Percentiles rank a stretch among this genome's conserved stretches.
These are phyloP conservation scores for Tolypocladium ovalisporum DNA, from an alignment of 2,329 filamentous ascomycete species.

Conservation along the genomic window DNA sequence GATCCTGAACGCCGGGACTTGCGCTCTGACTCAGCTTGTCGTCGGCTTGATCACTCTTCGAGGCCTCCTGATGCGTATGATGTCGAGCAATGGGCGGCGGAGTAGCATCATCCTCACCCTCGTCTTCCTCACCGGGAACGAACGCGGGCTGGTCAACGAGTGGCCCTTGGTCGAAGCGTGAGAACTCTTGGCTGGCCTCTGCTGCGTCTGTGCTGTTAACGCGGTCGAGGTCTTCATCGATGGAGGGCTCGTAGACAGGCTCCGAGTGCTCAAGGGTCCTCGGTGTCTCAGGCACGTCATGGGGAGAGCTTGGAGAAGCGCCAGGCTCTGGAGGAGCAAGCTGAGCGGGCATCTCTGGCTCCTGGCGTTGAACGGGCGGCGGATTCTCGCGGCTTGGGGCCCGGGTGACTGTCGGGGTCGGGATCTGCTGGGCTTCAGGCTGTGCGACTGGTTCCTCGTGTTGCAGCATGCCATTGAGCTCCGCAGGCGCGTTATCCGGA, in stretches of 20 bases:
- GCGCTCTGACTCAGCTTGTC: slow-evolving; percentile 23
- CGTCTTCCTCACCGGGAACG: slow-evolving; percentile 41
- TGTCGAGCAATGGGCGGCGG: slow-evolving; percentile 42
- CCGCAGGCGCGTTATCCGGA: slow-evolving; percentile 40
- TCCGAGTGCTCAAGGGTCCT: slow-evolving; percentile 4
- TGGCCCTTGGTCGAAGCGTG: slow-evolving; percentile 79
- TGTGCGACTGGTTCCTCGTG: slow-evolving; percentile 19
- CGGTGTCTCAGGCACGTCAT: not conserved
- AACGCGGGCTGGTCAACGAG: slow-evolving; percentile 80
- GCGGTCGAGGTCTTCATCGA: slow-evolving; percentile 38
- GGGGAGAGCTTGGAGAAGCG: not conserved
- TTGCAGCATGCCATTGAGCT: slow-evolving; percentile 40
- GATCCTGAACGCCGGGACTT: slow-evolving; percentile 45
- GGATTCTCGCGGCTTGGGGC: not conserved
- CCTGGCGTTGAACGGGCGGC: not conserved
- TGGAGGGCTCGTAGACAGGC: slow-evolving; percentile 7
- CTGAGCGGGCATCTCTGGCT: slow-evolving; percentile 3
- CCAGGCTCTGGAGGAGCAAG: not conserved
- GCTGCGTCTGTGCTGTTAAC: slow-evolving; percentile 47
- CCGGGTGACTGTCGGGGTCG: slow-evolving; percentile 14
- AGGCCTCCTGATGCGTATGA: slow-evolving; percentile 10
- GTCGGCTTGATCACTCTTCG: slow-evolving; percentile 14
- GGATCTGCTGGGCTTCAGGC: slow-evolving; percentile 12
- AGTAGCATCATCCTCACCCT: slow-evolving; percentile 36
- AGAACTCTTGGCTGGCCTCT: slow-evolving; percentile 50